A percentile compares a stretch with the other conserved stretches of the same genome.
Evolutionary conservation across 345 rosid genomes (phyloP).

Genomic region (Camelina hispida): DNA sequence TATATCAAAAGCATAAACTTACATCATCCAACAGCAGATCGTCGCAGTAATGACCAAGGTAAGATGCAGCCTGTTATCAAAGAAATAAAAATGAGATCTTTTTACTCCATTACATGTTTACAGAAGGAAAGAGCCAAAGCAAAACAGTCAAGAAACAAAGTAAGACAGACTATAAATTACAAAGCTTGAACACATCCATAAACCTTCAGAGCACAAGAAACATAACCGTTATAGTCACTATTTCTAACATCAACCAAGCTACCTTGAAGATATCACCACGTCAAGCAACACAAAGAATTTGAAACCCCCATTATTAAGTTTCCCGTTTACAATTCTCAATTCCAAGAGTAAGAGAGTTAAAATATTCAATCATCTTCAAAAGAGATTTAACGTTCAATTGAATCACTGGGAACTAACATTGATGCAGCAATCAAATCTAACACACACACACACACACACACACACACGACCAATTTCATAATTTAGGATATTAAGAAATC

Average conservation of each 20-base stretch:
- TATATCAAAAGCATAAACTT: constrained; percentile 45
- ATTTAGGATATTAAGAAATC: constrained; percentile 3
- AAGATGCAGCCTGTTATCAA: constrained; percentile 70
- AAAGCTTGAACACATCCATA: constrained; percentile 14
- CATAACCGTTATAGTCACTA: constrained; percentile 1
- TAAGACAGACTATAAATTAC: neutral
- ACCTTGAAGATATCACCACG: neutral
- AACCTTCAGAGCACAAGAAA: neutral
- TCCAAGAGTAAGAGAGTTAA: neutral
- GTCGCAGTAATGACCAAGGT: constrained; percentile 94
- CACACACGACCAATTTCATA: too few relatives aligned
- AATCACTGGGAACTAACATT: too few relatives aligned
- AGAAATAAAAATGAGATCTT: constrained; percentile 18
- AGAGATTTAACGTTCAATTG: neutral
- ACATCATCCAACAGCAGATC: constrained; percentile 99
- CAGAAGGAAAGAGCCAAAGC: neutral
- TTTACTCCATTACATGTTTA: constrained; percentile 8
- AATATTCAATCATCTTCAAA: constrained; percentile 16
- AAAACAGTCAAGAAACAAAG: constrained; percentile 3
- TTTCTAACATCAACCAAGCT: neutral
- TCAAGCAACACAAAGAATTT: constrained; percentile 1
- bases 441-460: too few relatives aligned
- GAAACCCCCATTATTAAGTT: neutral
- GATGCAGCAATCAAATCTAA: too few relatives aligned
- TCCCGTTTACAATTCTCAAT: neutral